Percentiles rank a stretch among this genome's conserved stretches.
phyloP scores from a whole-genome alignment of 768 basidiomycete species.

The Collybia nuda region DNA sequence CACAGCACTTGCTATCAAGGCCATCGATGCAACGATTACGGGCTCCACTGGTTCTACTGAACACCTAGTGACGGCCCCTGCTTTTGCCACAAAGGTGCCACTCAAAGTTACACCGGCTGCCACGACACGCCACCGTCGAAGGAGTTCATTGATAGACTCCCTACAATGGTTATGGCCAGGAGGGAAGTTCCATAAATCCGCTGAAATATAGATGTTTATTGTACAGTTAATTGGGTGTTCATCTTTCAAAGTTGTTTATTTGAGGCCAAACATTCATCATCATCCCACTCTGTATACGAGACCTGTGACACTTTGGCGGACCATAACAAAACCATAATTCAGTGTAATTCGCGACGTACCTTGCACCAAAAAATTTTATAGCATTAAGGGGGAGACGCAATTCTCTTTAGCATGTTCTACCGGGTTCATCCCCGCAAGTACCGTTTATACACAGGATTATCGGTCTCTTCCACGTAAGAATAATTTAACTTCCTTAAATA shows the following conservation, averaged over 20 bases:
- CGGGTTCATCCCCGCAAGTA: conserved; percentile 48
- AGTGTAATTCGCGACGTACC: too few species aligned
- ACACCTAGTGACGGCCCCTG: conserved; percentile 15
- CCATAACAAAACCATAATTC: too few species aligned
- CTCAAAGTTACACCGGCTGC: conserved; percentile 6
- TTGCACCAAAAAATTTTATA: too few species aligned
- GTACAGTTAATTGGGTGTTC: background rate
- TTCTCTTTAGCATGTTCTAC: background rate
- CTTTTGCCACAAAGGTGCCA: conserved; percentile 5
- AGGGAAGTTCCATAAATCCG: conserved; percentile 16
- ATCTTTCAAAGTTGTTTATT: too few species aligned
- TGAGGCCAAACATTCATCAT: too few species aligned
- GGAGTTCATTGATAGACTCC: conserved; percentile 23
- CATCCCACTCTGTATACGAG: too few species aligned
- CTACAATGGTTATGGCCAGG: conserved; percentile 28
- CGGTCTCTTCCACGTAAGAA: conserved; percentile 89
- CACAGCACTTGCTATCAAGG: conserved; percentile 54
- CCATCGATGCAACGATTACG: conserved; percentile 31
- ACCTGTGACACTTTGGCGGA: too few species aligned
- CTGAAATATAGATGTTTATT: conserved; percentile 12
- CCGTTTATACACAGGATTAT: conserved; percentile 80
- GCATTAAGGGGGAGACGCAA: background rate
- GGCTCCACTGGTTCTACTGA: conserved; percentile 1
- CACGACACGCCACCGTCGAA: conserved; percentile 19
- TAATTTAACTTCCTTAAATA: conserved; percentile 84